Base-by-base conservation (phyloP, 2,329 filamentous ascomycete species). In the Cladorrhinum sp. region DNA sequence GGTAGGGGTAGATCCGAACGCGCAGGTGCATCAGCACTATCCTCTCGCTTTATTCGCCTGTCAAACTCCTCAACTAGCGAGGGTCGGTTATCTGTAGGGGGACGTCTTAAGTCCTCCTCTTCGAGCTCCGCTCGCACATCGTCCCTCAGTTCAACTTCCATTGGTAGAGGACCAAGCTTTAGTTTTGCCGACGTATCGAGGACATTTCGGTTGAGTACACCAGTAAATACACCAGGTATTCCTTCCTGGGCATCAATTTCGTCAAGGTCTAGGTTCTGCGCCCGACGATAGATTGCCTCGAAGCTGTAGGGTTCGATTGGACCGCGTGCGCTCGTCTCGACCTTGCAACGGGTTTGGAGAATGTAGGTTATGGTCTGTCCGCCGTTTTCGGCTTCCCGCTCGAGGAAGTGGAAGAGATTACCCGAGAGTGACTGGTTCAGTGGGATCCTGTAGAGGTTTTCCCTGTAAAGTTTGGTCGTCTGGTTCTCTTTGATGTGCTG, bases 21-120 rank as follows among this genome's bases (percentile, higher is more conserved):
- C 52, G 80, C 88, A 1, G 93, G 93, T 0, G 83, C 91, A 71
- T 98, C 95, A 24, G 89, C 88, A 55, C 89, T 89, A 32, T 96
- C 93, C 74, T 97, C 95, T 24, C 89, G 85, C 78, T 99, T 99
- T 51, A 89, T 89, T 72, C 89, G 90, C 57, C 88, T 84, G 66
- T 98, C 93, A 66, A 96, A 96, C 66, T 95, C 91, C 20, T 97
- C 91, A 0, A 96, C 78, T 16, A 98, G 81, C 1, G 86, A 88
- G n/a, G 84, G 78, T 55, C 87, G 85, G 4, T 92, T 93, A 2
- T 85, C 78, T 1, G 77, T 78, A 1, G 92, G 90, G 2, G 91
- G 91, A 57, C 90, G 83, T 57, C 85, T 84, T n/a, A 81, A 79
- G 72, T 99, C 95, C 68, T 95, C 88, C 4, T 96, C 92, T 68